A percentile compares a stretch with the other conserved stretches of the same genome.
phyloP scores from a whole-genome alignment of 345 rosid species.

The Brassica cretica region DNA sequence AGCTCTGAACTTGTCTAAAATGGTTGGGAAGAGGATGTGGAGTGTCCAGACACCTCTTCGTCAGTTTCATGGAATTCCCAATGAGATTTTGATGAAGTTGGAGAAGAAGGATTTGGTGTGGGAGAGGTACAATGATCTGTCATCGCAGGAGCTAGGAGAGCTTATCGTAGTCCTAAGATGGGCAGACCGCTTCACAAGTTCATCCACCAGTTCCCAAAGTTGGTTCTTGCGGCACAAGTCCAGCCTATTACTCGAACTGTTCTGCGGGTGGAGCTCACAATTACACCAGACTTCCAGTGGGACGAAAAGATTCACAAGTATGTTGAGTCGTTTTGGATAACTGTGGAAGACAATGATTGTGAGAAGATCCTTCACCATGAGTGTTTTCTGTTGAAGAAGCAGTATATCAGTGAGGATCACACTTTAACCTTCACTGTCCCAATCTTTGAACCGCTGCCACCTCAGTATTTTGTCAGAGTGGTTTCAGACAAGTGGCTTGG shows the following conservation, averaged over 20 bases:
- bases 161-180: constrained; percentile 84
- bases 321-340: constrained; percentile 96
- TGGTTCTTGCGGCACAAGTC: constrained; percentile 79
- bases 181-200: constrained; percentile 84
- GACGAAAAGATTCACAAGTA: constrained; percentile 91
- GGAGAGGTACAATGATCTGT: constrained; percentile 93
- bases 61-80: constrained; percentile 83
- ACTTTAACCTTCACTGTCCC: constrained; percentile 89
- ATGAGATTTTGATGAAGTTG: constrained; percentile 78
- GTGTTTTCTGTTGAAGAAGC: constrained; percentile 89
- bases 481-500: constrained; percentile 97
- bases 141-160: constrained; percentile 91
- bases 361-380: constrained; percentile 91
- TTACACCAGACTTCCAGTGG: constrained; percentile 95
- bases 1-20: constrained; percentile 86
- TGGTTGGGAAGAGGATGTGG: constrained; percentile 97
- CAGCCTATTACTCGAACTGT: constrained; percentile 90
- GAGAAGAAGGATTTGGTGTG: constrained; percentile 98
- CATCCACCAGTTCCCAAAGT: constrained; percentile 90
- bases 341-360: constrained; percentile 95
- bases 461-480: constrained; percentile 84
- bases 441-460: constrained; percentile 92
- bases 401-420: constrained; percentile 81
- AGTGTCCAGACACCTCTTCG: constrained; percentile 93
- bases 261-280: constrained; percentile 77